Conservation (phyloP, 371 early-diverging fungal species). For the Spraguea lophii region DNA sequence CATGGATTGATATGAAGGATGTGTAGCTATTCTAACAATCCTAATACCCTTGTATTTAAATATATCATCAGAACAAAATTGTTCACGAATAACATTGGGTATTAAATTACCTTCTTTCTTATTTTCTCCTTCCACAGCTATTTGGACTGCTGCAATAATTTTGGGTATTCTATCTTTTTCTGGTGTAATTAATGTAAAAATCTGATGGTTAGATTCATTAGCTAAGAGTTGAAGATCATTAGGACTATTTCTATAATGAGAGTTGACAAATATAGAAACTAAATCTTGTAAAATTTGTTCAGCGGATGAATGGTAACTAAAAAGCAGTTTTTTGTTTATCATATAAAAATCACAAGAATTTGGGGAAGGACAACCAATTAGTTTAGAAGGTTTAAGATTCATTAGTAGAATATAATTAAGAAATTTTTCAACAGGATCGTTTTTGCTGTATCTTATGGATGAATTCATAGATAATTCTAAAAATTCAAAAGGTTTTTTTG, state of each 20-base stretch:
- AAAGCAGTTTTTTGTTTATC: slow-evolving; percentile 79
- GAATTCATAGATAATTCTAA: slow-evolving; percentile 71
- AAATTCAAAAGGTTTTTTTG: slow-evolving; percentile 54
- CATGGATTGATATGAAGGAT: slow-evolving; percentile 83
- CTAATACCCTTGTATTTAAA: slow-evolving; percentile 73
- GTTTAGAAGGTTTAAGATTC: slow-evolving; percentile 51
- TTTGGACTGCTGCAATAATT: slow-evolving; percentile 63
- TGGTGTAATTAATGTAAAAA: slow-evolving; percentile 81
- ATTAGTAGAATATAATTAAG: slow-evolving; percentile 74
- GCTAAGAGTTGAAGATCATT: slow-evolving; percentile 89
- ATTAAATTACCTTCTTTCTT: slow-evolving; percentile 83
- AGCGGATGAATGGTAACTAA: slow-evolving; percentile 73
- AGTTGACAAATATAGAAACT: slow-evolving; percentile 79
- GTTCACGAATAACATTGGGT: slow-evolving; percentile 79
- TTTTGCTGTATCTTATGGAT: slow-evolving; percentile 72
- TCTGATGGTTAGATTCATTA: slow-evolving; percentile 86
- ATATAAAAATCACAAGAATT: slow-evolving; percentile 72
- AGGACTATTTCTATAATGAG: slow-evolving; percentile 96
- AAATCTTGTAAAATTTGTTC: slow-evolving; percentile 83
- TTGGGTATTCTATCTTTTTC: slow-evolving; percentile 58
- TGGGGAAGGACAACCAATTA: slow-evolving; percentile 66
- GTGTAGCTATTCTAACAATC: slow-evolving; percentile 95
- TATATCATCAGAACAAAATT: slow-evolving; percentile 84
- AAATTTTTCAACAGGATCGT: slow-evolving; percentile 86
- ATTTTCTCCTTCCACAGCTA: slow-evolving; percentile 78